Evolutionary conservation across 306 rosid species (phyloP).

Genomic region (Lathyrus tuberosus): DNA sequence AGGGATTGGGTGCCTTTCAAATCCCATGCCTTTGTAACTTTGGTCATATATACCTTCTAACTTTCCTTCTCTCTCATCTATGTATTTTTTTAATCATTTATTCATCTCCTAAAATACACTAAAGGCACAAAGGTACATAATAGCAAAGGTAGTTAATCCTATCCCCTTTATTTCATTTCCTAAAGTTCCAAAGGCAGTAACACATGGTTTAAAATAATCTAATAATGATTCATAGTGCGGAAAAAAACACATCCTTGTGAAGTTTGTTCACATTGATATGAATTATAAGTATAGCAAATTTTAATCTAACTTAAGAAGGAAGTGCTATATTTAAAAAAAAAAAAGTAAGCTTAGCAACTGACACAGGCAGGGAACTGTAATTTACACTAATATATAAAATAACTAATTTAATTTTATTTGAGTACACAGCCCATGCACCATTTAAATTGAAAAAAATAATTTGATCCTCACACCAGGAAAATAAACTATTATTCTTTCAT

Average conservation of each 20-base stretch:
- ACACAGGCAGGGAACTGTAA: not conserved
- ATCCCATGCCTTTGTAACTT: no score
- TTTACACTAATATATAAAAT: constrained; percentile 4
- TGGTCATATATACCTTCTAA: no score
- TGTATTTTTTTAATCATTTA: no score
- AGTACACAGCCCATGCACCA: not conserved
- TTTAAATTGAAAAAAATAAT: constrained; percentile 9
- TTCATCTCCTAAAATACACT: no score
- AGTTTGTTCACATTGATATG: not conserved
- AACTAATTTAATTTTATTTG: constrained; percentile 7
- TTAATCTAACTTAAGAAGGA: not conserved
- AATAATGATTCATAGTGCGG: not conserved
- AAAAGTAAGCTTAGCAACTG: not conserved
- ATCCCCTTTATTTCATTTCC: constrained; percentile 9
- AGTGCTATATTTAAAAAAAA: not conserved
- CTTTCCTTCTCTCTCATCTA: no score
- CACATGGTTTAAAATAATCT: not conserved
- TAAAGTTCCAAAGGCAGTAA: not conserved
- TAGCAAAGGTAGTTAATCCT: no score
- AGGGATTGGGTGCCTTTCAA: no score
- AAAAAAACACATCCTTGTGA: not conserved
- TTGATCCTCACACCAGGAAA: constrained; percentile 8
- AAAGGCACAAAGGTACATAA: no score
- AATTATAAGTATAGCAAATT: not conserved
- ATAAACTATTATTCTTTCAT: constrained; percentile 2